Evolutionary conservation across 148 eudicot species (phyloP).

Genomic region (Vaccinium vitisidaea): DNA sequence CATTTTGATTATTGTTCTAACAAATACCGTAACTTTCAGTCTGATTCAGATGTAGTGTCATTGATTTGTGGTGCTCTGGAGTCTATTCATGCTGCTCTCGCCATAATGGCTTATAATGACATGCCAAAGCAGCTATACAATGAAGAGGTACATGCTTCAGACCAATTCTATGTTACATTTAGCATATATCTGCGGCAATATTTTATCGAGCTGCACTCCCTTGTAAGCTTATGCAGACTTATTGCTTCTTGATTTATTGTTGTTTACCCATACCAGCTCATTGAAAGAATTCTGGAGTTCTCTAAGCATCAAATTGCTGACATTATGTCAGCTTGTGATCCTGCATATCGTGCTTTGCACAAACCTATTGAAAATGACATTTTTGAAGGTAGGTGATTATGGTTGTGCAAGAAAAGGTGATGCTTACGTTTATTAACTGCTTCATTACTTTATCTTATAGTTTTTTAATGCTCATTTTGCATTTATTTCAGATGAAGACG

Average conservation of each 20-base stretch:
- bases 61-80: slow-evolving; percentile 74
- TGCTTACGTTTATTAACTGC: neutral
- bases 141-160: slow-evolving; percentile 68
- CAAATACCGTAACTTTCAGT: slow-evolving; percentile 39
- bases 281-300: slow-evolving; percentile 95
- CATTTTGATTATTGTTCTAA: slow-evolving; percentile 9
- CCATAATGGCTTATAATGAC: slow-evolving; percentile 67
- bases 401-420: slow-evolving; percentile 6
- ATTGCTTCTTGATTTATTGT: slow-evolving; percentile 14
- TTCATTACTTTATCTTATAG: neutral
- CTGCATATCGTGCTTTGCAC: slow-evolving; percentile 88
- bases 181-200: neutral
- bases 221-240: neutral
- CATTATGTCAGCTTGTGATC: slow-evolving; percentile 79
- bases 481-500: slow-evolving; percentile 61
- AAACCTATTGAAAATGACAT: slow-evolving; percentile 63
- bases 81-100: slow-evolving; percentile 86
- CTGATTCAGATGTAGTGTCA: slow-evolving; percentile 64
- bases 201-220: neutral
- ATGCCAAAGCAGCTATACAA: slow-evolving; percentile 92
- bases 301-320: slow-evolving; percentile 80
- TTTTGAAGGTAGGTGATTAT: slow-evolving; percentile 56
- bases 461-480: neutral
- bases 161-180: slow-evolving; percentile 9
- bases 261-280: slow-evolving; percentile 47